These are phyloP conservation scores for Pterulicium gracile DNA, from an alignment of 1,284 basidiomycete genomes.

Conservation along the genomic window DNA sequence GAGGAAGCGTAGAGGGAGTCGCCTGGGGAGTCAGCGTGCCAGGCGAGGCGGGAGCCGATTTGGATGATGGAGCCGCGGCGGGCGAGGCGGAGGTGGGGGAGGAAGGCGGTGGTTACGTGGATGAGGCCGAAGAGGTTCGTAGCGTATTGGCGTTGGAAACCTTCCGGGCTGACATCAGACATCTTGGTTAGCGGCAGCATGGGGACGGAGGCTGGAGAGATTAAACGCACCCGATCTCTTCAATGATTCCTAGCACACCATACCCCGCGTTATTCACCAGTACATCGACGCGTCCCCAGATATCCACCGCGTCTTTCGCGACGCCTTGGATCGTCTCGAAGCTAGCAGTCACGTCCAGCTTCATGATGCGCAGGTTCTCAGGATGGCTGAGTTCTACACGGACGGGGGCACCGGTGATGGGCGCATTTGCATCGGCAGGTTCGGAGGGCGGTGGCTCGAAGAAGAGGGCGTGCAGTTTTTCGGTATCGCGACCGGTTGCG, in stretches of 20 bases:
- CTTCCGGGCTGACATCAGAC: constrained; percentile 9
- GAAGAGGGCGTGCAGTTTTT: constrained; percentile 14
- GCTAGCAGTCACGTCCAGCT: constrained; percentile 20
- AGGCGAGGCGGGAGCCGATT: not conserved
- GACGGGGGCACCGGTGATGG: too few species aligned
- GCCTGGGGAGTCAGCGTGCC: not conserved
- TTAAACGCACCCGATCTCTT: constrained; percentile 22
- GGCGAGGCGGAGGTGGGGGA: not conserved
- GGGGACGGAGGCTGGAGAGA: too few species aligned
- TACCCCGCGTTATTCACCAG: constrained; percentile 26
- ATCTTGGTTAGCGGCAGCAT: not conserved
- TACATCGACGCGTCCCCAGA: constrained; percentile 23
- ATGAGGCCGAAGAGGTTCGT: constrained; percentile 22
- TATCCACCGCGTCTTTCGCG: constrained; percentile 15
- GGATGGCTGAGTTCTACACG: not conserved
- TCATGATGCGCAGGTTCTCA: constrained; percentile 12
- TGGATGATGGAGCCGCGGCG: not conserved
- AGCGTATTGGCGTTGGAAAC: constrained; percentile 17
- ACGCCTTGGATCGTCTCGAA: constrained; percentile 14
- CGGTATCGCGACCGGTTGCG: constrained; percentile 17
- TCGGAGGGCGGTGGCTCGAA: too few species aligned
- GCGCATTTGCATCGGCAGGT: too few species aligned
- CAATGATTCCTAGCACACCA: constrained; percentile 16
- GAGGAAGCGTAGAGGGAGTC: not conserved
- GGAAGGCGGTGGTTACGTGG: constrained; percentile 16